Percentiles rank a stretch among this genome's conserved stretches.
Evolutionary conservation across 2,329 filamentous ascomycete genomes (phyloP).

Genomic region (Diaporthe nobilis): DNA sequence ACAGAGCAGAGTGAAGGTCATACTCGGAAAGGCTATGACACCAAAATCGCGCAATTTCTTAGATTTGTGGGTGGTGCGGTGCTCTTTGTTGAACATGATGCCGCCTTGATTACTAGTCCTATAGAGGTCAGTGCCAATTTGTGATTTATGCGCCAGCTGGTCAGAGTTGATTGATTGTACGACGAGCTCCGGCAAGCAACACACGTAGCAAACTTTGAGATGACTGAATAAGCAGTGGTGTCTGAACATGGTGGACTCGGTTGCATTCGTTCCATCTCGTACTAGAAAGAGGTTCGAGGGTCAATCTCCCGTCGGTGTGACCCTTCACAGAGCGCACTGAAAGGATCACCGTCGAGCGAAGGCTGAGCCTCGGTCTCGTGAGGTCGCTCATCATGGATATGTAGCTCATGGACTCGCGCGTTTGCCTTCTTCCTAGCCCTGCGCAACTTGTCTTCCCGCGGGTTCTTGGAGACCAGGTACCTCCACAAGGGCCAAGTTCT

Average conservation of each 20-base stretch:
- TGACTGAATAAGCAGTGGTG: neutral
- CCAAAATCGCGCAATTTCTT: neutral
- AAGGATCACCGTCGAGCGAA: neutral
- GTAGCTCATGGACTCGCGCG: neutral
- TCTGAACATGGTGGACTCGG: neutral
- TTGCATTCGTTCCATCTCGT: constrained; percentile 10
- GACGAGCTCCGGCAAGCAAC: neutral
- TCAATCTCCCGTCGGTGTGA: neutral
- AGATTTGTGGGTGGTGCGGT: neutral
- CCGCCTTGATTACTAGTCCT: neutral
- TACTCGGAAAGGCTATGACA: neutral
- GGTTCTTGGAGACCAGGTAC: constrained; percentile 13
- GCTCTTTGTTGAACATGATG: neutral
- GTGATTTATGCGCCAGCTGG: neutral
- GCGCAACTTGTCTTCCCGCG: neutral
- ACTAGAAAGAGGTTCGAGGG: constrained; percentile 5
- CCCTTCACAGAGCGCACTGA: neutral
- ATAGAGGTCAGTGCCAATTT: neutral
- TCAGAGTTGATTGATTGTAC: neutral
- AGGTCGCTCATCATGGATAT: neutral
- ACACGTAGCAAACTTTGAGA: constrained; percentile 10
- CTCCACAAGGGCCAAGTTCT: constrained; percentile 22
- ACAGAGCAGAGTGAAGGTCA: neutral
- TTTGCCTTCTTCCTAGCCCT: constrained; percentile 8
- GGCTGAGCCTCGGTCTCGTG: neutral